phyloP scores from a whole-genome alignment of 2,329 filamentous ascomycete species.

The Neoscytalidium dimidiatum region DNA sequence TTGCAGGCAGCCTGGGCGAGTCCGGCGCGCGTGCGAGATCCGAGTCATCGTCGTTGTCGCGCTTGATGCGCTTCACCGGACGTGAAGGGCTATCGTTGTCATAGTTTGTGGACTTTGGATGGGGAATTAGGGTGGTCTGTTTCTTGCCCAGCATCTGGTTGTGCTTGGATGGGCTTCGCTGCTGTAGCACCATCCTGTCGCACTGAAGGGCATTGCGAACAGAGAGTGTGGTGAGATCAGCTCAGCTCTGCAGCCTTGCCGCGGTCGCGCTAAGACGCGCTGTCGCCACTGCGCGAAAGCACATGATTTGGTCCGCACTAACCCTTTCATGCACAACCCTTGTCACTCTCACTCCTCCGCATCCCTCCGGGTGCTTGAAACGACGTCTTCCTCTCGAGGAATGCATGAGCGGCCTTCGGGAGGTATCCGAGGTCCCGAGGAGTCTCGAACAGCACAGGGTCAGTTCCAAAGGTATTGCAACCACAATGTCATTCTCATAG shows the following conservation, averaged over 20 bases:
- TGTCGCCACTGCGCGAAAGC: constrained; percentile 1
- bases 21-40: constrained; percentile 26
- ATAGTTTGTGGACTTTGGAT: constrained; percentile 48
- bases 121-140: constrained; percentile 51
- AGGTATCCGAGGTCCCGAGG: neutral
- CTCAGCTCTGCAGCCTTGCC: neutral
- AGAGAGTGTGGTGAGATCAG: neutral
- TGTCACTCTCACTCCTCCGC: neutral
- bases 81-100: constrained; percentile 36
- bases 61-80: constrained; percentile 45
- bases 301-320: neutral
- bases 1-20: constrained; percentile 26
- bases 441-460: neutral
- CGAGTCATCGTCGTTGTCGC: constrained; percentile 29
- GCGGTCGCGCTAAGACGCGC: neutral
- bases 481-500: too few relatives aligned
- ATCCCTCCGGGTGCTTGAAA: neutral
- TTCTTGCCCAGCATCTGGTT: constrained; percentile 51
- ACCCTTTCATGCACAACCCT: neutral
- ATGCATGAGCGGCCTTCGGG: neutral
- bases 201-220: neutral
- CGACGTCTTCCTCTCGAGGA: neutral
- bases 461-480: too few relatives aligned
- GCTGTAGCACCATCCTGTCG: constrained; percentile 38
- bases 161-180: constrained; percentile 46